Evolutionary conservation across 768 basidiomycete genomes (phyloP).

Genomic region (Flagelloscypha sp.): DNA sequence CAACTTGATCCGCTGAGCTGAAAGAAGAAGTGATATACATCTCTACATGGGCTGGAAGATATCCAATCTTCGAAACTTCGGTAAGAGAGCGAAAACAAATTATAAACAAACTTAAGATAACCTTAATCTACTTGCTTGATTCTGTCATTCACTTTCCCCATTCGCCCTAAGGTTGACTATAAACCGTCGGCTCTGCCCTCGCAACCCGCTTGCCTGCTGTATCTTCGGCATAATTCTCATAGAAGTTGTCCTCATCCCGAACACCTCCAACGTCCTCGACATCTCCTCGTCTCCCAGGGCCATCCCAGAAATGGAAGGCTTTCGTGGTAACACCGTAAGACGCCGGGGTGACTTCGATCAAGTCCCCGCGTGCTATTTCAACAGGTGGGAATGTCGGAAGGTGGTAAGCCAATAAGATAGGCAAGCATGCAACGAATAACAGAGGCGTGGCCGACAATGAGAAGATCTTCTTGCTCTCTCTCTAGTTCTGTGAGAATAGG

Average conservation of each 20-base stretch:
- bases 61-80: no score
- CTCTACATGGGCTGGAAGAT: no score
- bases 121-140: no score
- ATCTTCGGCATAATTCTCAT: slow-evolving; percentile 82
- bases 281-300: slow-evolving; percentile 54
- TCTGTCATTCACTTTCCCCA: no score
- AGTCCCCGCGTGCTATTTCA: slow-evolving; percentile 91
- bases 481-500: slow-evolving; percentile 90
- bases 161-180: no score
- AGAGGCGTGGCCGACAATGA: slow-evolving; percentile 95
- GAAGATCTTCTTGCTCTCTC: slow-evolving; percentile 85
- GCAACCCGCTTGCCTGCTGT: slow-evolving; percentile 58
- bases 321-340: slow-evolving; percentile 87
- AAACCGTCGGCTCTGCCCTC: no score
- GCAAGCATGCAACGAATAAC: slow-evolving; percentile 95
- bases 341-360: slow-evolving; percentile 87
- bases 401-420: slow-evolving; percentile 88
- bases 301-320: slow-evolving; percentile 90
- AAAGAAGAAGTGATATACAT: no score
- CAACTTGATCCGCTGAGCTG: no score
- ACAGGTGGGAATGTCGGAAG: slow-evolving; percentile 96
- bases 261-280: slow-evolving; percentile 23
- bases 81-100: no score
- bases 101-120: no score
- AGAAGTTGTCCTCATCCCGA: slow-evolving; percentile 71